A percentile compares a stretch with the other conserved stretches of the same genome.
Evolutionary conservation across 2,329 filamentous ascomycete genomes (phyloP).

Genomic region (Macrophomina phaseolina): DNA sequence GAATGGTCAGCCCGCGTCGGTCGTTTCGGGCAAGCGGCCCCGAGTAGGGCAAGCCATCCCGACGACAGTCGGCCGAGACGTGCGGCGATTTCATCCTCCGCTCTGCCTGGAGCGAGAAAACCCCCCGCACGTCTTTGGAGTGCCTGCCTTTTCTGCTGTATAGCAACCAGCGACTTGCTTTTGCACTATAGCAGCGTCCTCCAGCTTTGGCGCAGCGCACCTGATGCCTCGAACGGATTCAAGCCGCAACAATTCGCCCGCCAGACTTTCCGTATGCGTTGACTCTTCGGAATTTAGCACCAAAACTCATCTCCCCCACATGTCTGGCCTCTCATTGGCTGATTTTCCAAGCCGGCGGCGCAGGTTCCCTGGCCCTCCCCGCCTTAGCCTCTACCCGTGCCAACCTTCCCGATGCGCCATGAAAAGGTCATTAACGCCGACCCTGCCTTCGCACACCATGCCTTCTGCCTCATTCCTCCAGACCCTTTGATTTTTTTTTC

Average conservation of each 20-base stretch:
- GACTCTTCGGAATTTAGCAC: not conserved
- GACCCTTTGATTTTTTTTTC: conserved; percentile 1
- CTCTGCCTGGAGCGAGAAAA: not conserved
- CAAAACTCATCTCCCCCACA: conserved; percentile 1
- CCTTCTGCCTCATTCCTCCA: conserved; percentile 5
- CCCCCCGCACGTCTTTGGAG: not conserved
- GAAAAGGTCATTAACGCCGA: conserved; percentile 19
- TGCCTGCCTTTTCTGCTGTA: not conserved
- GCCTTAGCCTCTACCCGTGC: conserved; percentile 12
- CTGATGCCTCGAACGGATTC: not conserved
- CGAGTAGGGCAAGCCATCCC: not conserved
- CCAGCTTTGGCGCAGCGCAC: not conserved
- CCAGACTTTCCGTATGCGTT: not conserved
- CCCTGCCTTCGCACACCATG: conserved; percentile 12
- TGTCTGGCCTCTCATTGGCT: not conserved
- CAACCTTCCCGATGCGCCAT: conserved; percentile 22
- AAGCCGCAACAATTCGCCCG: no score
- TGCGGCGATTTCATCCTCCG: not conserved
- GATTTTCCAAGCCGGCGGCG: not conserved
- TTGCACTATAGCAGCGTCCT: not conserved
- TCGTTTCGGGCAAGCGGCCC: not conserved
- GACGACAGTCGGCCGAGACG: not conserved
- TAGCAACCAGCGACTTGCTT: not conserved
- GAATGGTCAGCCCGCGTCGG: not conserved
- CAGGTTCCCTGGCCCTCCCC: not conserved